phyloP scores from a whole-genome alignment of 1,284 basidiomycete species.

The Macrocystidia cucumis region DNA sequence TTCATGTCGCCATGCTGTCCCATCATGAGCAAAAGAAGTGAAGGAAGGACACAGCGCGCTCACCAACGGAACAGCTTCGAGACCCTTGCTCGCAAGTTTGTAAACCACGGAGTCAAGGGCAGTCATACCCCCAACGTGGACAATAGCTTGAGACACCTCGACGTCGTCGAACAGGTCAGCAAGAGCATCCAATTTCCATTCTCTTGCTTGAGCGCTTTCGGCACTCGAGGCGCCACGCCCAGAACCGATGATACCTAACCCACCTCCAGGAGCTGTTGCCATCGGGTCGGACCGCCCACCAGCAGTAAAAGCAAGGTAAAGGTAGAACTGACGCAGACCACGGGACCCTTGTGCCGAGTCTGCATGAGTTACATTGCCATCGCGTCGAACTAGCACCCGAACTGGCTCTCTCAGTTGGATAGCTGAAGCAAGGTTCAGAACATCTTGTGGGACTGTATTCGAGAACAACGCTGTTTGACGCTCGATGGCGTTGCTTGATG shows the following conservation, averaged over 20 bases:
- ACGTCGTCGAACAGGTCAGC: slow-evolving; percentile 91
- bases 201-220: slow-evolving; percentile 83
- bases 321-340: slow-evolving; percentile 87
- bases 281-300: slow-evolving; percentile 64
- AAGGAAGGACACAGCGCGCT: slow-evolving; percentile 20
- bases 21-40: background rate
- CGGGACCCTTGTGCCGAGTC: slow-evolving; percentile 70
- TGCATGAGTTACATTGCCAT: slow-evolving; percentile 75
- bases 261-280: slow-evolving; percentile 43
- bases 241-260: slow-evolving; percentile 86
- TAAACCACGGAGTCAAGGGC: slow-evolving; percentile 83
- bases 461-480: slow-evolving; percentile 96
- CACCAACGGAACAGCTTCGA: slow-evolving; percentile 81
- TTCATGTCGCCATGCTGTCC: slow-evolving; percentile 82
- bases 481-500: too few relatives aligned
- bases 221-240: slow-evolving; percentile 73
- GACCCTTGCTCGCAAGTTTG: slow-evolving; percentile 78
- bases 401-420: slow-evolving; percentile 93
- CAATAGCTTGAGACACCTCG: slow-evolving; percentile 77
- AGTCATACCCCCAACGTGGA: slow-evolving; percentile 84
- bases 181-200: slow-evolving; percentile 96
- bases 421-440: slow-evolving; percentile 81
- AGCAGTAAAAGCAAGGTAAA: slow-evolving; percentile 88
- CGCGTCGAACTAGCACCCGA: slow-evolving; percentile 91
- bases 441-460: slow-evolving; percentile 90